A percentile compares a stretch with the other conserved stretches of the same genome.
These are phyloP conservation scores for Pleurotus citrinopileatus DNA, from an alignment of 768 basidiomycete genomes.

Conservation along the genomic window DNA sequence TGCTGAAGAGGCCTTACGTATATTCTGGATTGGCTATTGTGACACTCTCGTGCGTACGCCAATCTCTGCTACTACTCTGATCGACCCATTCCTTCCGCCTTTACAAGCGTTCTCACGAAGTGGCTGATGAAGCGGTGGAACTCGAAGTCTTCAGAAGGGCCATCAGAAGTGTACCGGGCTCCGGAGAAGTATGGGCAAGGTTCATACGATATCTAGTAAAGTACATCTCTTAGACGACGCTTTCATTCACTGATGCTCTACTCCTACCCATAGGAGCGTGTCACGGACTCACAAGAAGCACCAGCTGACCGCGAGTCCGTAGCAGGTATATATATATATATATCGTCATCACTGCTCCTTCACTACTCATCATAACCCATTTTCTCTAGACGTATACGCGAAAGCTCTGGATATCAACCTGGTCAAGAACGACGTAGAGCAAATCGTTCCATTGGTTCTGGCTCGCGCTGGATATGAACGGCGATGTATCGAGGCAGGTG, in stretches of 20 bases:
- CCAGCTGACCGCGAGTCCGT: conserved; percentile 28
- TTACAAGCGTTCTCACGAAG: conserved; percentile 46
- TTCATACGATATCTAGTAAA: conserved; percentile 72
- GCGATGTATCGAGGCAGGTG: conserved; percentile 45
- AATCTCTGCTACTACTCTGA: not conserved
- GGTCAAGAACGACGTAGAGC: conserved; percentile 58
- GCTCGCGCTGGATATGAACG: conserved; percentile 66
- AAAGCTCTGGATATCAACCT: conserved; percentile 54
- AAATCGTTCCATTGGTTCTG: conserved; percentile 59
- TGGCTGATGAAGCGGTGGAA: conserved; percentile 36
- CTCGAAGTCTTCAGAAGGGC: conserved; percentile 51
- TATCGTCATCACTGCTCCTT: not conserved
- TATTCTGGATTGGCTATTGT: conserved; percentile 74
- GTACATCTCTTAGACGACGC: not conserved
- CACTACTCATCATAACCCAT: not conserved
- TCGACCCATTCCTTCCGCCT: not conserved
- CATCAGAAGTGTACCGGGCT: conserved; percentile 68
- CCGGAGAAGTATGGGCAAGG: conserved; percentile 76
- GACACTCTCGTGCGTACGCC: conserved; percentile 54
- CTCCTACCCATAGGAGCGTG: conserved; percentile 38
- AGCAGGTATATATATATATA: conserved; percentile 20
- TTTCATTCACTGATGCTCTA: conserved; percentile 1
- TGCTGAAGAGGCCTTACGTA: conserved; percentile 55
- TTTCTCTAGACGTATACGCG: conserved; percentile 63
- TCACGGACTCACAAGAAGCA: conserved; percentile 27